Percentiles rank a stretch among this genome's conserved stretches.
Conservation (phyloP, 1,284 basidiomycete species). For the Cutaneotrichosporon spelunceum region DNA sequence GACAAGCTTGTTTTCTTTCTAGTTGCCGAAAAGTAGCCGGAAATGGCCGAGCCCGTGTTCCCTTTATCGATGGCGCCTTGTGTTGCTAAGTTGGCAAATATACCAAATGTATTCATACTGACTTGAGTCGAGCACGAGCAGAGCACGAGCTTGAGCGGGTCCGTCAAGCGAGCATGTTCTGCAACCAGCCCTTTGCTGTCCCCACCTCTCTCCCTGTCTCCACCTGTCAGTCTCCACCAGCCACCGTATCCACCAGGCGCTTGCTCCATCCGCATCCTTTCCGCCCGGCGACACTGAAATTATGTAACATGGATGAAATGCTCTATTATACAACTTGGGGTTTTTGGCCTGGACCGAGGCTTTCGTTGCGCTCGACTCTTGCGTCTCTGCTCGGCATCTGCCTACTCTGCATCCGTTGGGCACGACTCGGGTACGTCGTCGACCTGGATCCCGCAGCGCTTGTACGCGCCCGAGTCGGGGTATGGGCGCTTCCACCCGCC, state of each 20-base stretch:
- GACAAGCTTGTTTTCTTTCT: neutral
- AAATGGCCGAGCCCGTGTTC: neutral
- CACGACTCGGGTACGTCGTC: conserved; percentile 46
- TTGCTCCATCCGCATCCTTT: too few relatives aligned
- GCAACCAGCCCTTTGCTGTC: too few relatives aligned
- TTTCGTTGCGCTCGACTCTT: too few relatives aligned
- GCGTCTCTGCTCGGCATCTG: conserved; percentile 49
- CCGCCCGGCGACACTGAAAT: neutral
- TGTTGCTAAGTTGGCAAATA: neutral
- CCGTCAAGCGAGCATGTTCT: too few relatives aligned
- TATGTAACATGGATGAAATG: neutral
- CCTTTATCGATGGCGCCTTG: neutral
- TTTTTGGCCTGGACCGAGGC: neutral
- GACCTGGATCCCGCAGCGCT: conserved; percentile 49
- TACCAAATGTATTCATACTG: too few relatives aligned
- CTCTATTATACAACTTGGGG: neutral
- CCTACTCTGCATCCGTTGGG: conserved; percentile 52
- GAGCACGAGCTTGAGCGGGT: too few relatives aligned
- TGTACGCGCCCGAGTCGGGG: conserved; percentile 44
- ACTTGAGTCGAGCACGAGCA: too few relatives aligned
- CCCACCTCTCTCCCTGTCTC: too few relatives aligned
- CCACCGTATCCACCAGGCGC: too few relatives aligned
- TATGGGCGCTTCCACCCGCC: conserved; percentile 52
- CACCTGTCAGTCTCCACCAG: too few relatives aligned
- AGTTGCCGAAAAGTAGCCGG: neutral